Percentiles rank a stretch among this genome's conserved stretches.
Evolutionary conservation across 305 asterid species (phyloP).

Genomic region (Fraxinus greggii): DNA sequence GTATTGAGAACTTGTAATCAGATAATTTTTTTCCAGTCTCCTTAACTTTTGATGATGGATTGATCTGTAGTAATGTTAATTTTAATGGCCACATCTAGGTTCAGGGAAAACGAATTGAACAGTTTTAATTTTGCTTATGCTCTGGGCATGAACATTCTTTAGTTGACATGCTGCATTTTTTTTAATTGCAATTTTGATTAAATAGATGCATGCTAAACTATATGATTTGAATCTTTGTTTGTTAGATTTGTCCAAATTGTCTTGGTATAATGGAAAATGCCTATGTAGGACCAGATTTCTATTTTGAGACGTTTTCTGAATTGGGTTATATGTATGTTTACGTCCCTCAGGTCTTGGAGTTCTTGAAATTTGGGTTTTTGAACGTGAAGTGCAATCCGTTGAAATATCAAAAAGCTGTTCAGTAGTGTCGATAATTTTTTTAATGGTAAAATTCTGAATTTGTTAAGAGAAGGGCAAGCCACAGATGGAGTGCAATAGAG

Average conservation of each 20-base stretch:
- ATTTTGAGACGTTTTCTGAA: background rate
- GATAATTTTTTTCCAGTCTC: background rate
- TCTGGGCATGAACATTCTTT: background rate
- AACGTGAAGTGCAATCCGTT: background rate
- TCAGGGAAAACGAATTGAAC: background rate
- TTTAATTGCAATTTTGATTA: background rate
- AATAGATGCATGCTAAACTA: background rate
- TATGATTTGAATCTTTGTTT: constrained; percentile 2
- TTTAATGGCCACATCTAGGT: background rate
- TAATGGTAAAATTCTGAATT: constrained; percentile 29
- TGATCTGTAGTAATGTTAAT: constrained; percentile 22
- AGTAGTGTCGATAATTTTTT: constrained; percentile 1
- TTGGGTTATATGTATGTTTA: background rate
- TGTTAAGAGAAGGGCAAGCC: constrained; percentile 27
- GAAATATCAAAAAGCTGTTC: background rate
- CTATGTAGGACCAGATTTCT: background rate
- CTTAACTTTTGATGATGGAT: constrained; percentile 10
- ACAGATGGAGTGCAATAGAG: constrained; percentile 86
- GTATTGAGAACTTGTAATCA: background rate
- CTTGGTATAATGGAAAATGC: constrained; percentile 1
- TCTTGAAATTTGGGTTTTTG: background rate
- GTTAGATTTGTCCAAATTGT: constrained; percentile 1
- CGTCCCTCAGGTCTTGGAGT: background rate
- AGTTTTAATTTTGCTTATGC: background rate
- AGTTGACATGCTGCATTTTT: background rate